phyloP scores from a whole-genome alignment of 2,329 filamentous ascomycete genomes.

The Fusarium sp. region DNA sequence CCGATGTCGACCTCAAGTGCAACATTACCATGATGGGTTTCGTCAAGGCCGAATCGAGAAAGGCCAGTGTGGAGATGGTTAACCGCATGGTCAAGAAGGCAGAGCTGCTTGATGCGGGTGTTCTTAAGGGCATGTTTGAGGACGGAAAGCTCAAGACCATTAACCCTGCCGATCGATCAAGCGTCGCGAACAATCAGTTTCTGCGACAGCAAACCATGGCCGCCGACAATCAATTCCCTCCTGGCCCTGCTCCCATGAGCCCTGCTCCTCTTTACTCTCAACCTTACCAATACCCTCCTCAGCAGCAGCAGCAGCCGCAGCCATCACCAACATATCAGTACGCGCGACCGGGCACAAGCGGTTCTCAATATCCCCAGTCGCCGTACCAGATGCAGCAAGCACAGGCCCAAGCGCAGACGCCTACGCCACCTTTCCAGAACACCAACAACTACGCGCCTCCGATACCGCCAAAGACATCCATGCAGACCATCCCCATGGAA shows the following conservation, averaged over 20 bases:
- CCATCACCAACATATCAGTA: conserved; percentile 43
- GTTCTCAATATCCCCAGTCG: conserved; percentile 34
- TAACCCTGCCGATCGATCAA: conserved; percentile 64
- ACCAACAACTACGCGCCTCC: conserved; percentile 38
- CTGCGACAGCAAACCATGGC: conserved; percentile 51
- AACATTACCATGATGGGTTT: conserved; percentile 74
- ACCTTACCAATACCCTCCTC: conserved; percentile 30
- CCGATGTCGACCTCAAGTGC: conserved; percentile 78
- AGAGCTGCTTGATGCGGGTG: conserved; percentile 74
- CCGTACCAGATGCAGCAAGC: conserved; percentile 37
- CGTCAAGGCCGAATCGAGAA: conserved; percentile 75
- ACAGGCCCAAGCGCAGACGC: conserved; percentile 33
- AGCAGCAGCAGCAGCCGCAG: conserved; percentile 28
- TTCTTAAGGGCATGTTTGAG: conserved; percentile 75
- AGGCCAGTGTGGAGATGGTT: conserved; percentile 76
- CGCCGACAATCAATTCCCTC: conserved; percentile 5
- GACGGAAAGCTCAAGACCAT: conserved; percentile 72
- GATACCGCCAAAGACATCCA: conserved; percentile 39
- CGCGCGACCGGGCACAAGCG: conserved; percentile 22
- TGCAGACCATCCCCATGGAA: conserved; percentile 52
- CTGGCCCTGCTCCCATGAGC: conserved; percentile 17
- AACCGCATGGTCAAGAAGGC: conserved; percentile 78
- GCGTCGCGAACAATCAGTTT: conserved; percentile 46
- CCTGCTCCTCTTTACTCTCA: conserved; percentile 41
- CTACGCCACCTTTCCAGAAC: conserved; percentile 30